Evolutionary conservation across 371 early-diverging fungal genomes (phyloP).

Genomic region (Actinomucor elegans): DNA sequence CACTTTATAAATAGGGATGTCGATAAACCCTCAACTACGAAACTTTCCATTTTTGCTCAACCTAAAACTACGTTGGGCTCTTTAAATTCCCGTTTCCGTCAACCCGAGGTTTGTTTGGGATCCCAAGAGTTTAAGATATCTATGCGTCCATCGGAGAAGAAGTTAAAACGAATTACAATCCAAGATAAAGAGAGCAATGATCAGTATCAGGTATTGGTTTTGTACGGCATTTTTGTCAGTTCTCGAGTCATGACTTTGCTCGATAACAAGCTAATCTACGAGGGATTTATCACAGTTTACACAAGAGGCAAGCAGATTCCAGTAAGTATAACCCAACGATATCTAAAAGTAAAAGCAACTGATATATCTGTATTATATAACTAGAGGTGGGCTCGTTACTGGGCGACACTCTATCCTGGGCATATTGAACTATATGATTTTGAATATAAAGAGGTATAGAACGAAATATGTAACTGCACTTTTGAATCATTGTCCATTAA

Average conservation of each 20-base stretch:
- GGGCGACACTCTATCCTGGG: conserved; percentile 37
- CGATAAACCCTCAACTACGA: conserved; percentile 18
- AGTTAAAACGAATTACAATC: conserved; percentile 30
- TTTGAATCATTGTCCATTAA: too few species aligned
- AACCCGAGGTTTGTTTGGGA: conserved; percentile 28
- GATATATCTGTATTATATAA: too few species aligned
- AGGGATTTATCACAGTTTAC: conserved; percentile 44
- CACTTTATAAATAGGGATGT: conserved; percentile 30
- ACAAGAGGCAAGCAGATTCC: conserved; percentile 37
- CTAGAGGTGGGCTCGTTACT: conserved; percentile 48
- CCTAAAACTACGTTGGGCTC: conserved; percentile 21
- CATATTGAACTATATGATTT: conserved; percentile 45
- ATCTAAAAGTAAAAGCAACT: too few species aligned
- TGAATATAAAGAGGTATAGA: conserved; percentile 41
- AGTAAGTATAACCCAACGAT: too few species aligned
- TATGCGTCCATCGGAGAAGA: conserved; percentile 31
- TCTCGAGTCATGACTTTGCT: conserved; percentile 27
- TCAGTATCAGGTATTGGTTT: conserved; percentile 32
- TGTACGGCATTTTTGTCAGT: conserved; percentile 40
- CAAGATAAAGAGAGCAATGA: conserved; percentile 12
- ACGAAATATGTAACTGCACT: background rate
- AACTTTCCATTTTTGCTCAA: conserved; percentile 29
- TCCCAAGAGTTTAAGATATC: conserved; percentile 28
- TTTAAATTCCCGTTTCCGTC: conserved; percentile 20
- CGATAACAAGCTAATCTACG: conserved; percentile 29